Conservation (phyloP, 2,329 filamentous ascomycete genomes). For the Neofusicoccum laricinum region DNA sequence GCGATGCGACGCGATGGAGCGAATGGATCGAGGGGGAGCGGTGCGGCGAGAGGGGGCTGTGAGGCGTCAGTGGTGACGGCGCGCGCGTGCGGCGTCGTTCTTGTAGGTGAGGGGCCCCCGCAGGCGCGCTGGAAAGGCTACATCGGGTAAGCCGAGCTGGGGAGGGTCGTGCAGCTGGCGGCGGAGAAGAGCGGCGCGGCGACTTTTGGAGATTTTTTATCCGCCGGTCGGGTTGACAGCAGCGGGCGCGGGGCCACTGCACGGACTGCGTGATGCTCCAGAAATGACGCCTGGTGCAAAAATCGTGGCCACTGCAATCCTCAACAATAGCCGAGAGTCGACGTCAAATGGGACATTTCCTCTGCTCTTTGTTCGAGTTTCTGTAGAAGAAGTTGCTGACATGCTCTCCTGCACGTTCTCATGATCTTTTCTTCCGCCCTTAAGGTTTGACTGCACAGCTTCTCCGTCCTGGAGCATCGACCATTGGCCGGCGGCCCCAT, state of each 20-base stretch:
- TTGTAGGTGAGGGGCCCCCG: constrained; percentile 8
- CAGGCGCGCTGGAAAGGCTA: neutral
- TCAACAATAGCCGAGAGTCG: too few relatives aligned
- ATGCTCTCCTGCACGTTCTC: too few relatives aligned
- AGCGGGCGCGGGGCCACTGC: neutral
- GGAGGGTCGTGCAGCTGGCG: neutral
- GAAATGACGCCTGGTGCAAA: too few relatives aligned
- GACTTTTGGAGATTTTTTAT: neutral
- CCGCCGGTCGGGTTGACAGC: neutral
- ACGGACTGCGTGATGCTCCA: neutral
- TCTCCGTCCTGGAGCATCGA: too few relatives aligned
- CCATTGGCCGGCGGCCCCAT: too few relatives aligned
- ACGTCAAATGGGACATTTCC: too few relatives aligned
- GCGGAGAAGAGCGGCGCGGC: neutral
- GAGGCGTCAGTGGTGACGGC: neutral
- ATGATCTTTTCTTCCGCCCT: too few relatives aligned
- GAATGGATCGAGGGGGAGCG: neutral
- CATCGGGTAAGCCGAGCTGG: constrained; percentile 2
- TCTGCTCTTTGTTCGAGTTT: too few relatives aligned
- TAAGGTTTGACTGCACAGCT: too few relatives aligned
- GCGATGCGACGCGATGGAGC: too few relatives aligned
- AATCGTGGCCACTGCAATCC: too few relatives aligned
- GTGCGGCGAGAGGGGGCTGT: neutral
- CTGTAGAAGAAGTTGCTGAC: too few relatives aligned
- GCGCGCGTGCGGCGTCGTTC: neutral